phyloP scores from a whole-genome alignment of 768 basidiomycete species.

The Punctularia strigosozonata region DNA sequence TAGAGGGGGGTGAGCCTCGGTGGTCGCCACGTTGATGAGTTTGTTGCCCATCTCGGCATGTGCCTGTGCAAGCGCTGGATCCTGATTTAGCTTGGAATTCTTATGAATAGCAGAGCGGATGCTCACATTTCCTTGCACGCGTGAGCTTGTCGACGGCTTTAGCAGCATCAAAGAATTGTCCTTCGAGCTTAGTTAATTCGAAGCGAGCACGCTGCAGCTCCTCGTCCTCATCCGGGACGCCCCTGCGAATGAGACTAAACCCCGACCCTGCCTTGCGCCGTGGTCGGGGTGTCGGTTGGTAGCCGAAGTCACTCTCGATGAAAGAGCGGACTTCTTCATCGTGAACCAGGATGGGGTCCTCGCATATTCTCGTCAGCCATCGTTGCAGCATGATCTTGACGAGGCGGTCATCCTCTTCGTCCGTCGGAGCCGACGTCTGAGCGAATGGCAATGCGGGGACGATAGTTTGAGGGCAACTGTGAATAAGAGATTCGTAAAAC shows the following conservation, averaged over 20 bases:
- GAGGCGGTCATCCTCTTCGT: conserved; percentile 95
- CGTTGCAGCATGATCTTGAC: conserved; percentile 91
- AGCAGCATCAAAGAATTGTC: conserved; percentile 85
- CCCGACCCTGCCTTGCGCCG: conserved; percentile 63
- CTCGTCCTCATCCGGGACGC: conserved; percentile 90
- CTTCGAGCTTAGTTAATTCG: conserved; percentile 85
- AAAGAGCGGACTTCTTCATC: conserved; percentile 95
- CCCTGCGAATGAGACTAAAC: conserved; percentile 65
- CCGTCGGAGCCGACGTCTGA: conserved; percentile 92
- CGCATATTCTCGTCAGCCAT: conserved; percentile 89
- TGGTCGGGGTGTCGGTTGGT: conserved; percentile 72
- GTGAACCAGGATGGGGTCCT: conserved; percentile 75
- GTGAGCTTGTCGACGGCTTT: conserved; percentile 85
- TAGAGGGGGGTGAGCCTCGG: conserved; percentile 78
- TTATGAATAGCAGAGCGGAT: conserved; percentile 3
- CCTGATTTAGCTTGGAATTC: conserved; percentile 2
- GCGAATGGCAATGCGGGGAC: conserved; percentile 92
- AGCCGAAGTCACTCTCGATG: conserved; percentile 96
- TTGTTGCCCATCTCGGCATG: conserved; percentile 93
- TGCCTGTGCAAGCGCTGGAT: conserved; percentile 58
- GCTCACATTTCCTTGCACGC: conserved; percentile 61
- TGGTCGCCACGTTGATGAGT: conserved; percentile 76
- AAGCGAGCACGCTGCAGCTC: conserved; percentile 83
- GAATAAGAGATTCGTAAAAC: conserved; percentile 82
- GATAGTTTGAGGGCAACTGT: conserved; percentile 92